Conservation (phyloP, 805 yeast species). For the Ogataea trehaloabstinens region DNA sequence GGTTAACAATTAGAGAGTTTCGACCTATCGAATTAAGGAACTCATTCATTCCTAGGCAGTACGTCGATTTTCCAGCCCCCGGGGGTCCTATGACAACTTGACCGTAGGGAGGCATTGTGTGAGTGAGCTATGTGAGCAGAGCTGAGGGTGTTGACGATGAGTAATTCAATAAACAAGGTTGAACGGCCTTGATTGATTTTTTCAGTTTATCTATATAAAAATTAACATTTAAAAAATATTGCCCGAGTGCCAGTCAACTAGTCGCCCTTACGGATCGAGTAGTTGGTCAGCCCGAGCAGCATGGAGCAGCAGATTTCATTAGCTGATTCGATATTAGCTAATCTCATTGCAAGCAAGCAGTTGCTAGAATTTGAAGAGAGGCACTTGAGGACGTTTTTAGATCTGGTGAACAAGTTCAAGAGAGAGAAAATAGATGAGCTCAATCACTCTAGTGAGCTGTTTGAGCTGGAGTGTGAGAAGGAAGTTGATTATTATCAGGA, state of each 20-base stretch:
- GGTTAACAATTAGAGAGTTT: conserved; percentile 75
- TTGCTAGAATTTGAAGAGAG: conserved; percentile 26
- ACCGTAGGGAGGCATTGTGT: conserved; percentile 60
- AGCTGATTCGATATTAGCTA: conserved; percentile 26
- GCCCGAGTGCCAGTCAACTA: too few species aligned
- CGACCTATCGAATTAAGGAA: conserved; percentile 94
- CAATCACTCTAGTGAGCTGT: conserved; percentile 14
- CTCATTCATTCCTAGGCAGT: conserved; percentile 89
- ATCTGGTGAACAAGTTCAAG: conserved; percentile 14
- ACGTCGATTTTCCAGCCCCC: conserved; percentile 95
- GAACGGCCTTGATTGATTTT: too few species aligned
- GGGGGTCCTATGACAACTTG: conserved; percentile 98
- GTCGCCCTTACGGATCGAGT: too few species aligned
- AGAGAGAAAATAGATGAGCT: conserved; percentile 18
- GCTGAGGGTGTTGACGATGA: too few species aligned
- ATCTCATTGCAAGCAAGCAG: conserved; percentile 24
- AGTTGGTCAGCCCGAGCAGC: too few species aligned
- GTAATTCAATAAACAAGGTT: too few species aligned
- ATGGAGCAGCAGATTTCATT: conserved; percentile 26
- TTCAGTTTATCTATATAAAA: too few species aligned
- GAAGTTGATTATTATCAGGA: conserved; percentile 17
- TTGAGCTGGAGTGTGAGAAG: conserved; percentile 17
- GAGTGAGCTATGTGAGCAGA: background rate
- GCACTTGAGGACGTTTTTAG: conserved; percentile 18
- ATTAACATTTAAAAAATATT: too few species aligned